phyloP scores from a whole-genome alignment of 1,284 basidiomycete genomes.

The Pseudozyma sp. region DNA sequence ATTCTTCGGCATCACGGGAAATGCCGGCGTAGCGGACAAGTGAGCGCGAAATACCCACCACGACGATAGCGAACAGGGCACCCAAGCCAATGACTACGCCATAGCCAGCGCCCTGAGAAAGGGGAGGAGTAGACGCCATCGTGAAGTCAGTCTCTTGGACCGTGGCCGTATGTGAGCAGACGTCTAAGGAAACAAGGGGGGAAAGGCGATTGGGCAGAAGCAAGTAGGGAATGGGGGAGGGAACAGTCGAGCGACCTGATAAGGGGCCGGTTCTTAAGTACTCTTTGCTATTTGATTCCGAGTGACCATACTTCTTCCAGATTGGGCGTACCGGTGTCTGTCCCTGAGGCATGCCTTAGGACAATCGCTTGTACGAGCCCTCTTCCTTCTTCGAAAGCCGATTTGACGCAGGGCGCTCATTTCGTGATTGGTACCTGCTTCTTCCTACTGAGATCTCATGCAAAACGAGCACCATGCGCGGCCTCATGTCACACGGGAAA shows the following conservation, averaged over 20 bases:
- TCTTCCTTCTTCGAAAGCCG: background rate
- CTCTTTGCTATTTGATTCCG: too few species aligned
- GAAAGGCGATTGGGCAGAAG: too few species aligned
- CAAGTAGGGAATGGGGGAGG: too few species aligned
- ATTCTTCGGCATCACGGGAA: constrained; percentile 53
- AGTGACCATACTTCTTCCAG: too few species aligned
- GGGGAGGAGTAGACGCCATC: constrained; percentile 40
- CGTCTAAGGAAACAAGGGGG: too few species aligned
- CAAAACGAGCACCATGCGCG: background rate
- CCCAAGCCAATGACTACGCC: constrained; percentile 66
- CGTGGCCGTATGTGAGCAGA: too few species aligned
- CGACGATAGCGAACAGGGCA: constrained; percentile 62
- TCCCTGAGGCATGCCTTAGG: background rate
- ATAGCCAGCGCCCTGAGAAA: constrained; percentile 64
- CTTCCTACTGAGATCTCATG: constrained; percentile 11
- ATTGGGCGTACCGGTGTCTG: background rate
- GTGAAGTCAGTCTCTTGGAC: background rate
- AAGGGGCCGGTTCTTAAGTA: too few species aligned
- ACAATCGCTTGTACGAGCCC: too few species aligned
- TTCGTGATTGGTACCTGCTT: constrained; percentile 27
- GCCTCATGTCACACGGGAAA: background rate
- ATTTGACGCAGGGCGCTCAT: constrained; percentile 6
- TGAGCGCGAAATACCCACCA: constrained; percentile 53
- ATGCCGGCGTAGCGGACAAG: constrained; percentile 49
- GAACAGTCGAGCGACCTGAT: too few species aligned